Base-by-base conservation (phyloP, 345 rosid genomes). In the Salix caprea region DNA sequence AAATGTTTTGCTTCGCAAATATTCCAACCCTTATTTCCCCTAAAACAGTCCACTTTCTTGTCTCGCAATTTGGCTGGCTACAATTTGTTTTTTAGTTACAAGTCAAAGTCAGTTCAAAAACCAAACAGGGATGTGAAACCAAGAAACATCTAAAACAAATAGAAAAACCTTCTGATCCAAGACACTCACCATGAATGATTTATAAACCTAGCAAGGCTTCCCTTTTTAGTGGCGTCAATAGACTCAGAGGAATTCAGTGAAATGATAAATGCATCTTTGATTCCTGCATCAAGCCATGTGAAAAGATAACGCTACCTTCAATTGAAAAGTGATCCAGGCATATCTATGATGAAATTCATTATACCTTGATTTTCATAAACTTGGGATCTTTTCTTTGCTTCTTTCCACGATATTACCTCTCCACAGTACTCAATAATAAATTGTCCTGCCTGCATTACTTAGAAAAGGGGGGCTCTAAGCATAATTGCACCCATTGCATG, bases 21-120 rank as follows among this genome's bases (percentile, higher is more conserved):
- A 96, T 93, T 73, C 98, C 99, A 78, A 96, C 99, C 75, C 98
- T 88, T 75, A 93, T 82, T 85, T 96, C 99, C 73, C 98, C 98
- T 67, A 90, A 80, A 74, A 92, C 96, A 77, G 83, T 90, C 99
- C 98, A 93, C 89, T 96, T 93, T 82, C 99, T 89, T 65, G 99
- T 93, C 94, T 93, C 99, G 78, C 99, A 93, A 68, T 96, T 96
- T 50, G 99, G 99, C 76, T 76, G 92, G 87, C 98, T 96, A 87
- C 76, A 83, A 65, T 52, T 50, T 56, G 37, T 21, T 65, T 40
- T 9, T 40, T 40, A 10, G 44, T 40, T 40, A 40, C 61, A 18
- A 75, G 34, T 39, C 58, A 67, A 65, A 65, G 79, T 75, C 74
- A 75, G 69, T 65, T 61, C 42, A 42, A 76, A 84, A 72, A 74